These are phyloP conservation scores for Macrophomina tecta DNA, from an alignment of 2,329 filamentous ascomycete genomes.

Conservation along the genomic window DNA sequence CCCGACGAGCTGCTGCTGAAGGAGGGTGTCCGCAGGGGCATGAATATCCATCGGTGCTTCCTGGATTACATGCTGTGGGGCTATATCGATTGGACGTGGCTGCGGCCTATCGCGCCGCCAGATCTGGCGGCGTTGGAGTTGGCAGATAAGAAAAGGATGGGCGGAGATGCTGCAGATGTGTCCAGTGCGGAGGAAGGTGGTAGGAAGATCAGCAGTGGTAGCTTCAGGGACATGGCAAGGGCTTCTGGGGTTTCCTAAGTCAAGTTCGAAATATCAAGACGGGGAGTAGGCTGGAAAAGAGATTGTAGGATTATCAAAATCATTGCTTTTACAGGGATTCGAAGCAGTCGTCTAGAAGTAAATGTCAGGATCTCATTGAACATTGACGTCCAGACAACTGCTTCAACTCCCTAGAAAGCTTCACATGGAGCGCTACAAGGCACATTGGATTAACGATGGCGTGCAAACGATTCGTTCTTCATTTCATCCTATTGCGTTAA, in stretches of 20 bases:
- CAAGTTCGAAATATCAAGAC: too few species aligned
- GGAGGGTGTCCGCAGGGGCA: slow-evolving; percentile 26
- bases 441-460: too few species aligned
- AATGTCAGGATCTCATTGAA: too few species aligned
- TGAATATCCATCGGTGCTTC: slow-evolving; percentile 25
- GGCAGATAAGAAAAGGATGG: neutral
- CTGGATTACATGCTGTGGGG: slow-evolving; percentile 25
- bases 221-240: neutral
- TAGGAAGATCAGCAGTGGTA: slow-evolving; percentile 11
- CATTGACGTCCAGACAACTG: too few species aligned
- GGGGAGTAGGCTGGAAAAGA: too few species aligned
- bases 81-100: slow-evolving; percentile 14
- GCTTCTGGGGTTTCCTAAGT: neutral
- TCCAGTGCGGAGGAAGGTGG: neutral
- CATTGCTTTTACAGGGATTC: too few species aligned
- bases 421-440: too few species aligned
- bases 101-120: neutral
- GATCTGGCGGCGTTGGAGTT: slow-evolving; percentile 8
- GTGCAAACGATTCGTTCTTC: too few species aligned
- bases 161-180: neutral
- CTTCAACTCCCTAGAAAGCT: too few species aligned
- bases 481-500: too few species aligned
- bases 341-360: too few species aligned
- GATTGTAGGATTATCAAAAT: too few species aligned
- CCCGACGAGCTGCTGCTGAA: slow-evolving; percentile 29